phyloP scores from a whole-genome alignment of 148 eudicot genomes.

The Spergularia marina region DNA sequence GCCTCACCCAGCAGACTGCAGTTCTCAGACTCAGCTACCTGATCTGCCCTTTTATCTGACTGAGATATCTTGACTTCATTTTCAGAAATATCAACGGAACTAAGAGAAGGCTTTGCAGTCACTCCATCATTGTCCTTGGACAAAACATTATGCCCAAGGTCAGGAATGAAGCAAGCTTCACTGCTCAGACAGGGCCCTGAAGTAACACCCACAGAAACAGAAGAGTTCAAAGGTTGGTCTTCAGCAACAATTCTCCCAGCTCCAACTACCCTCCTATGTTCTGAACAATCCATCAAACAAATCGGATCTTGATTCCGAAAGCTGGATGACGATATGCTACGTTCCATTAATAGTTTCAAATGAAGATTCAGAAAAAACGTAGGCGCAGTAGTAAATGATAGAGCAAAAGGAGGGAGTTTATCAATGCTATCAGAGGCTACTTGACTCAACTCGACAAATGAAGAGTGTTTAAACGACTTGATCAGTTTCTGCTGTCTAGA shows the following conservation, averaged over 20 bases:
- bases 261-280: conserved; percentile 11
- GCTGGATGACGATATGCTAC: conserved; percentile 46
- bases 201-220: conserved; percentile 28
- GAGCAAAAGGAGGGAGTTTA: conserved; percentile 57
- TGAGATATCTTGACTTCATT: conserved; percentile 18
- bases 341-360: conserved; percentile 74
- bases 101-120: conserved; percentile 20
- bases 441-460: conserved; percentile 24
- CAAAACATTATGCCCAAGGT: conserved; percentile 17
- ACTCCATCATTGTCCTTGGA: conserved; percentile 28
- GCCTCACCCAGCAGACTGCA: conserved; percentile 20
- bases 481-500: conserved; percentile 24
- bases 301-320: conserved; percentile 35
- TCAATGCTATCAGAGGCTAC: conserved; percentile 32
- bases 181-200: conserved; percentile 18
- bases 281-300: conserved; percentile 35
- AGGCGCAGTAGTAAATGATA: conserved; percentile 74
- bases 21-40: conserved; percentile 14
- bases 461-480: conserved; percentile 34
- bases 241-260: conserved; percentile 25
- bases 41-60: conserved; percentile 24
- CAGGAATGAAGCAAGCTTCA: conserved; percentile 21
- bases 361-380: conserved; percentile 63
- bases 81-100: conserved; percentile 26
- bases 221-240: conserved; percentile 20